Evolutionary conservation across 2,329 filamentous ascomycete genomes (phyloP).

Genomic region (Geosmithia flava): DNA sequence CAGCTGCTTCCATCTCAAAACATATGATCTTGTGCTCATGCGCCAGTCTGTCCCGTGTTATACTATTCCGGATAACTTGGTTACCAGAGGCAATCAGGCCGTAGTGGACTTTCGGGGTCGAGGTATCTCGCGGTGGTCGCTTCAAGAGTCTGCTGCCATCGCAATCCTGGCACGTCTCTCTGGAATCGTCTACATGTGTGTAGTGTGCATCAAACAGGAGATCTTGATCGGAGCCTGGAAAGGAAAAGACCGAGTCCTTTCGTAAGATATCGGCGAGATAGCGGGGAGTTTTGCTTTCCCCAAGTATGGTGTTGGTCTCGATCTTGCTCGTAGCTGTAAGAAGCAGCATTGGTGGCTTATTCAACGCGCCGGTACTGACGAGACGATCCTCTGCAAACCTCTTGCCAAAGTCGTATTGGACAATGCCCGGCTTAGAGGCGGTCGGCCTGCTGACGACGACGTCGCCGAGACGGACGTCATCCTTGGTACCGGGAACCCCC

Average conservation of each 20-base stretch:
- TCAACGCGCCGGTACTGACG: slow-evolving; percentile 1
- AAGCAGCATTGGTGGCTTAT: neutral
- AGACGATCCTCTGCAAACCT: neutral
- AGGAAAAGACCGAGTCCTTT: neutral
- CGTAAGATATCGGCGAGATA: neutral
- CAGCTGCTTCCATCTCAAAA: slow-evolving; percentile 16
- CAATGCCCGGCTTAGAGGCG: slow-evolving; percentile 3
- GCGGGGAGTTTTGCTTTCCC: neutral
- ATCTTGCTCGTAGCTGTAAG: neutral
- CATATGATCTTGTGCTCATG: slow-evolving; percentile 5
- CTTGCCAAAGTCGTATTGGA: slow-evolving; percentile 4
- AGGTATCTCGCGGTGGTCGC: neutral
- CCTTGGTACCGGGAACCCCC: slow-evolving; percentile 4
- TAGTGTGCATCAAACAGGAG: slow-evolving; percentile 1
- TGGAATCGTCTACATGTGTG: neutral
- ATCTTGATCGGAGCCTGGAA: neutral
- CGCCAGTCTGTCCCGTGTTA: neutral
- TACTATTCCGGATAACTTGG: neutral
- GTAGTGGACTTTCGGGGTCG: neutral
- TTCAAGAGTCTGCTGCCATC: neutral
- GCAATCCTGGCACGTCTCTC: neutral
- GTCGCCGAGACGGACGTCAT: slow-evolving; percentile 7
- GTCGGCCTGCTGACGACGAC: slow-evolving; percentile 9
- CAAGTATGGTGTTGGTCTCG: neutral
- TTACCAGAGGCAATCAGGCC: slow-evolving; percentile 3